These are phyloP conservation scores for Grosmannia penicillata DNA, from an alignment of 2,329 filamentous ascomycete species.

Conservation along the genomic window DNA sequence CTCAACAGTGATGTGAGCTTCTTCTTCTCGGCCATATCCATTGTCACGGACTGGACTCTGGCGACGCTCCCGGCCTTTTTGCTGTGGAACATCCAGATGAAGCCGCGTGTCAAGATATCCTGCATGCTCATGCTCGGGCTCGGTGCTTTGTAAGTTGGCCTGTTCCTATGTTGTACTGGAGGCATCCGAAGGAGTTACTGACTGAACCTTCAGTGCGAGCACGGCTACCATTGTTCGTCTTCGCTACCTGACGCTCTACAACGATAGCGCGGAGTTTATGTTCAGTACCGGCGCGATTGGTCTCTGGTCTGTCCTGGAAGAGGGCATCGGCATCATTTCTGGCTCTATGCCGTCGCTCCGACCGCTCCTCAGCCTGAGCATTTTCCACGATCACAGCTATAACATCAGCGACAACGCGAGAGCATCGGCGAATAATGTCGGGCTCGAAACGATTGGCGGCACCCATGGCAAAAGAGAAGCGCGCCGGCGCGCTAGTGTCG, in stretches of 20 bases:
- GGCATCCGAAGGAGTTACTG: no score
- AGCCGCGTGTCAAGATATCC: background rate
- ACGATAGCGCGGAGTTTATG: slow-evolving; percentile 1
- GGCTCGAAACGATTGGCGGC: background rate
- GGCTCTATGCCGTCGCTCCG: slow-evolving; percentile 1
- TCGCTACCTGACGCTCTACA: slow-evolving; percentile 1
- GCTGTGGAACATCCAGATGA: slow-evolving; percentile 1
- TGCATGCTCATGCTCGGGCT: slow-evolving; percentile 1
- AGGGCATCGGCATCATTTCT: slow-evolving; percentile 1
- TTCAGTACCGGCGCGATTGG: slow-evolving; percentile 1
- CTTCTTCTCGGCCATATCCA: slow-evolving; percentile 2
- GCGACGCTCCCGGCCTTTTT: background rate
- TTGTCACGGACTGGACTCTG: slow-evolving; percentile 2
- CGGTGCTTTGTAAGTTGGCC: background rate
- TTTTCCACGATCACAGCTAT: background rate
- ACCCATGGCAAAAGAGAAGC: background rate
- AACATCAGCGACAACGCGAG: background rate
- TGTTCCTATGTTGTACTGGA: no score
- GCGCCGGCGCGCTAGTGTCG: background rate
- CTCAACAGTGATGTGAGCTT: slow-evolving; percentile 2
- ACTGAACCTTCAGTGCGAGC: background rate
- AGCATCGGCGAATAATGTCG: background rate
- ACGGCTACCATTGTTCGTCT: slow-evolving; percentile 1
- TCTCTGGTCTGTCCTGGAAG: slow-evolving; percentile 1
- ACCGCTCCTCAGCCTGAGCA: background rate